A percentile compares a stretch with the other conserved stretches of the same genome.
These are phyloP conservation scores for Cornus controversa DNA, from an alignment of 148 eudicot genomes.

Conservation along the genomic window DNA sequence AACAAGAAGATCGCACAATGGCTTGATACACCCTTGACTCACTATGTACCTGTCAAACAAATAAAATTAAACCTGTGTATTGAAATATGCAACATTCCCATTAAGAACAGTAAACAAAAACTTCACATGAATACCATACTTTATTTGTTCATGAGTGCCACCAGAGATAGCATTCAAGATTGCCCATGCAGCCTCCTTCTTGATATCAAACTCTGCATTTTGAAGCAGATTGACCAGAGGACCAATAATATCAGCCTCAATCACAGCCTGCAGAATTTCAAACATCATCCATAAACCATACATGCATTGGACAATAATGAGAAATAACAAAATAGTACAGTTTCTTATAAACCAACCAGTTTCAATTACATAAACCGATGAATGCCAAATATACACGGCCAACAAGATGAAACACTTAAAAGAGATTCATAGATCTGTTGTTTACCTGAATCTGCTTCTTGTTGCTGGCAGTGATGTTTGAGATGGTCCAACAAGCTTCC, in stretches of 20 bases:
- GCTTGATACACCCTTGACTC: conserved; percentile 35
- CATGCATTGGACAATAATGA: not conserved
- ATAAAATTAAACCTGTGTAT: not conserved
- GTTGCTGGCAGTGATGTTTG: too few species aligned
- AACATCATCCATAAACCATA: not conserved
- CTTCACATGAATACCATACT: conserved; percentile 5
- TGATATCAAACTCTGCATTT: conserved; percentile 33
- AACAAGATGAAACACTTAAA: not conserved
- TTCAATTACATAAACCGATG: not conserved
- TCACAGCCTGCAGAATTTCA: too few species aligned
- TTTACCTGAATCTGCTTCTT: too few species aligned
- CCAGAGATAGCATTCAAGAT: too few species aligned
- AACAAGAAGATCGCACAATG: too few species aligned
- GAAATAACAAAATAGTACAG: not conserved
- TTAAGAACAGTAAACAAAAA: not conserved
- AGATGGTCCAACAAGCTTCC: too few species aligned
- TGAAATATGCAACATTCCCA: not conserved
- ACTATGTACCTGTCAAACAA: conserved; percentile 28
- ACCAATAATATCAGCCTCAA: too few species aligned
- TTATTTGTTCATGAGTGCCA: conserved; percentile 34
- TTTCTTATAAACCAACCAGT: not conserved
- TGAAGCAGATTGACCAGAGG: conserved; percentile 31
- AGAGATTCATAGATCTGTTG: too few species aligned
- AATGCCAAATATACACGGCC: not conserved
- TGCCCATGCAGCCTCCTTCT: too few species aligned